Conservation (phyloP, 306 rosid genomes). For the Malus sieversii region DNA sequence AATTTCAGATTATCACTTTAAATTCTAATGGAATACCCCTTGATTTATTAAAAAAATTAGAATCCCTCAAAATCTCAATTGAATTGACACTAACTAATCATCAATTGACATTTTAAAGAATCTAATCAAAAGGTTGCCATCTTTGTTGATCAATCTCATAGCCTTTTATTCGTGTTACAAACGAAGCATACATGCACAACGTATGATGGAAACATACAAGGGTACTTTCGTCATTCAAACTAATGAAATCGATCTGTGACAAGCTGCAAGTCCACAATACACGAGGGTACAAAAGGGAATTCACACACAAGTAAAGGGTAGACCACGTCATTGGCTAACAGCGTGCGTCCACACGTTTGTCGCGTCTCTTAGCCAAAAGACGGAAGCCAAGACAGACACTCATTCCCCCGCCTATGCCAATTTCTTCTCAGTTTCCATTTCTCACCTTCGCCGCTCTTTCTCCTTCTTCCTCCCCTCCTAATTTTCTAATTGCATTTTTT, state of each 20-base stretch:
- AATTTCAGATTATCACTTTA: too few species aligned
- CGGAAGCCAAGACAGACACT: constrained; percentile 12
- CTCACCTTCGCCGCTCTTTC: not conserved
- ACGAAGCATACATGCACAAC: not conserved
- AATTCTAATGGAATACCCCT: too few species aligned
- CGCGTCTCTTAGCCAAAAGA: not conserved
- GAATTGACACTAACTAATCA: too few species aligned
- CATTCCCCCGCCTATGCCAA: not conserved
- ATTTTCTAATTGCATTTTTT: not conserved
- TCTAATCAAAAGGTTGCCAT: too few species aligned
- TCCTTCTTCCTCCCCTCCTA: not conserved
- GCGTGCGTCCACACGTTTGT: constrained; percentile 19
- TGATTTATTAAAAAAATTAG: too few species aligned
- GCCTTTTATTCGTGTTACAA: too few species aligned
- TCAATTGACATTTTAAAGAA: too few species aligned
- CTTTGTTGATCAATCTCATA: too few species aligned
- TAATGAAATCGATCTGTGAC: not conserved
- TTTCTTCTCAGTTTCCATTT: constrained; percentile 15
- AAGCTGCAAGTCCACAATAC: not conserved
- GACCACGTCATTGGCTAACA: constrained; percentile 7
- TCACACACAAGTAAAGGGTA: not conserved
- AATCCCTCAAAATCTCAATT: too few species aligned
- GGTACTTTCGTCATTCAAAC: not conserved
- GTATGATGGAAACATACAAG: not conserved
- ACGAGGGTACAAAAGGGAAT: constrained; percentile 21